phyloP scores from a whole-genome alignment of 2,329 filamentous ascomycete species.

The Immersiporthe knoxdaviesiana region DNA sequence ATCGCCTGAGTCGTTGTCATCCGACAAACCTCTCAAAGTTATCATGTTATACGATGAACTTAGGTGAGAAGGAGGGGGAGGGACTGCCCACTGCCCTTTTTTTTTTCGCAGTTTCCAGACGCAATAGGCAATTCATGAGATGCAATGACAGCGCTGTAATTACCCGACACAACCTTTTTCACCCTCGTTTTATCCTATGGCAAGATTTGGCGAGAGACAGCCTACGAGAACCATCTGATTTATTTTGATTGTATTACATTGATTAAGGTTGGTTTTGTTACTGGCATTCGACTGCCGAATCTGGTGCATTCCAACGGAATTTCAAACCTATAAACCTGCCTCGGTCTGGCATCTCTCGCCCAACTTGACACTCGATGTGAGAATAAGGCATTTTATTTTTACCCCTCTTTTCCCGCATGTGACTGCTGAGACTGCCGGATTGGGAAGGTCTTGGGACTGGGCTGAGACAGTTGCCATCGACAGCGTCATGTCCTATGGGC shows the following conservation, averaged over 20 bases:
- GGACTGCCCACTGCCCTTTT: too few relatives aligned
- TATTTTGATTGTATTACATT: background rate
- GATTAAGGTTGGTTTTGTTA: background rate
- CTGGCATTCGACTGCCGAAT: background rate
- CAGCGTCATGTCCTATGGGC: too few relatives aligned
- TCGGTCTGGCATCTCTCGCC: background rate
- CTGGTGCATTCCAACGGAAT: background rate
- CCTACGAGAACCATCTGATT: background rate
- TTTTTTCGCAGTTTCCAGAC: background rate
- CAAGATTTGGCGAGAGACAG: background rate
- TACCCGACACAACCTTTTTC: background rate
- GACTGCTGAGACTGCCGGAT: background rate
- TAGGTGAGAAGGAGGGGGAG: too few relatives aligned
- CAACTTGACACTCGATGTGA: background rate
- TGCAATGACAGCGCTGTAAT: background rate
- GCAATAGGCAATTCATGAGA: background rate
- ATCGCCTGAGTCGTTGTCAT: background rate
- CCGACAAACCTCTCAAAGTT: background rate
- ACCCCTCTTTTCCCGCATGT: background rate
- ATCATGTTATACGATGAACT: conserved; percentile 15
- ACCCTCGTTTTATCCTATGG: background rate
- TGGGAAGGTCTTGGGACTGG: too few relatives aligned
- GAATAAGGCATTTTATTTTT: background rate
- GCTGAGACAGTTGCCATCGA: background rate
- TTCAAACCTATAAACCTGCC: background rate